Conservation (phyloP, 208 protist genomes). For the Acanthamoeba royreba region DNA sequence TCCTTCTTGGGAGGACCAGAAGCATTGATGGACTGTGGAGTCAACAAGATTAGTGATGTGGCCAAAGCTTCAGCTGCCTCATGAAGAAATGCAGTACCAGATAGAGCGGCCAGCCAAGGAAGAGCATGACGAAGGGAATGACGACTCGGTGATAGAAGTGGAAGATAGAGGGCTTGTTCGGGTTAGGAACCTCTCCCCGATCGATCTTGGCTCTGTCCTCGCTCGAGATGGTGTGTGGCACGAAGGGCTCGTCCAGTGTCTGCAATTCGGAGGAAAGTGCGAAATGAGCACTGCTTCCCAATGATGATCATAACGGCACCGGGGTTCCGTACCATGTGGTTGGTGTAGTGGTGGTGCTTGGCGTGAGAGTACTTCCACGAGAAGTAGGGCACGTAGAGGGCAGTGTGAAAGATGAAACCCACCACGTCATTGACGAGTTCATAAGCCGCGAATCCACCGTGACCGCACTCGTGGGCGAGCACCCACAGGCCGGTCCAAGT, state of each 20-base stretch:
- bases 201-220: background rate
- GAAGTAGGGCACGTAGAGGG: conserved; percentile 77
- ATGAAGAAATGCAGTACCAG: conserved; percentile 66
- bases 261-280: background rate
- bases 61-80: too few species aligned
- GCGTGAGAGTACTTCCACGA: conserved; percentile 90
- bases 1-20: background rate
- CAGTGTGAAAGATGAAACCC: conserved; percentile 87
- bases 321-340: conserved; percentile 80
- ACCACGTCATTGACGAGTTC: conserved; percentile 85
- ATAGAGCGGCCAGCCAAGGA: conserved; percentile 89
- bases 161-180: background rate
- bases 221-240: background rate
- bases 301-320: background rate
- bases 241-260: conserved; percentile 13
- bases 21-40: background rate
- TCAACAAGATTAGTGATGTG: background rate
- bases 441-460: conserved; percentile 85
- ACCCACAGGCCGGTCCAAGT: conserved; percentile 90
- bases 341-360: conserved; percentile 92
- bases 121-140: conserved; percentile 78
- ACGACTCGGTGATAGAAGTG: background rate
- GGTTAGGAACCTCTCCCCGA: background rate
- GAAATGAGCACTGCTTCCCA: conserved; percentile 86
- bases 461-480: conserved; percentile 92